These are phyloP conservation scores for Dentiscutata heterogama DNA, from an alignment of 371 early-diverging fungal genomes.

Conservation along the genomic window DNA sequence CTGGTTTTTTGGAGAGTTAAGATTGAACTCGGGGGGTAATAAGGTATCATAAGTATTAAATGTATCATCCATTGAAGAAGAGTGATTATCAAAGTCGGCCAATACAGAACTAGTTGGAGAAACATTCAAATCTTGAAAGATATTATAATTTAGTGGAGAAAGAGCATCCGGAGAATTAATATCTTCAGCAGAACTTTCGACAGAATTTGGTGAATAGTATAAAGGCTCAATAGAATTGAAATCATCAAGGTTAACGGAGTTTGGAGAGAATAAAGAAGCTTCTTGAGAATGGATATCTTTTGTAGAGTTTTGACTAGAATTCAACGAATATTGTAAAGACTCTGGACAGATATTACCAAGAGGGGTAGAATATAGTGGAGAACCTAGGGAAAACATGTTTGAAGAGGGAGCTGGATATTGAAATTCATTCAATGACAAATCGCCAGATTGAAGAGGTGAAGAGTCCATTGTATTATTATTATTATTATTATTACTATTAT, in stretches of 20 bases:
- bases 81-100: background rate
- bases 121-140: conserved; percentile 4
- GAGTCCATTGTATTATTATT: too few species aligned
- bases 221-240: too few species aligned
- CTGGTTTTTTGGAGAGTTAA: background rate
- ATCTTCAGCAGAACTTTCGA: too few species aligned
- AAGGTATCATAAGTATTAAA: background rate
- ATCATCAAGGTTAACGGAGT: background rate
- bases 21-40: background rate
- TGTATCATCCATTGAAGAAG: background rate
- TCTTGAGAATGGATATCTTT: background rate
- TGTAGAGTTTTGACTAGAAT: too few species aligned
- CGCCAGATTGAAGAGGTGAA: too few species aligned
- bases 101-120: background rate
- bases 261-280: background rate
- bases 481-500: too few species aligned
- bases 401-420: conserved; percentile 20
- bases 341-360: background rate
- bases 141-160: background rate
- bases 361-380: background rate
- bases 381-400: background rate
- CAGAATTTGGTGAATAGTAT: too few species aligned
- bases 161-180: background rate
- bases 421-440: background rate
- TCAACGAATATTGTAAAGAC: too few species aligned